Conservation (phyloP, 345 rosid species). For the Odontarrhena argentea region DNA sequence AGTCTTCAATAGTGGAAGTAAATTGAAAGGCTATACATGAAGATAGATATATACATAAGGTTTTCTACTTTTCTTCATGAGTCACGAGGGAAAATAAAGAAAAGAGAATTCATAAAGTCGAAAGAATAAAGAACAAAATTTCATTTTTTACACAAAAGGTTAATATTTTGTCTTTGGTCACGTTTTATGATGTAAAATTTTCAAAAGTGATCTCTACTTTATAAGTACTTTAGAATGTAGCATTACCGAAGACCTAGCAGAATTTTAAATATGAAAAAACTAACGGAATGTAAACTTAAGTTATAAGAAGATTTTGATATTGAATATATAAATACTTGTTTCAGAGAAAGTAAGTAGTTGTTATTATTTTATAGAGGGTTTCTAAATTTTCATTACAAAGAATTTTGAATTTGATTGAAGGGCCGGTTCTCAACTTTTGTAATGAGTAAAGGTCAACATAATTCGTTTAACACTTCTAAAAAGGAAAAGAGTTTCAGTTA, state of each 20-base stretch:
- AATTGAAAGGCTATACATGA: slow-evolving; percentile 19
- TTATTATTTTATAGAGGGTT: background rate
- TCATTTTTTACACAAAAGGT: slow-evolving; percentile 21
- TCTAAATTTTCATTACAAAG: slow-evolving; percentile 11
- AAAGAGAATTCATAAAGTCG: slow-evolving; percentile 20
- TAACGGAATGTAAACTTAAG: no score
- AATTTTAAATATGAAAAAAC: background rate
- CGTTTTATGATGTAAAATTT: slow-evolving; percentile 25
- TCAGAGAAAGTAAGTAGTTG: no score
- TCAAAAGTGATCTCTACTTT: no score
- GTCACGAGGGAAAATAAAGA: slow-evolving; percentile 7
- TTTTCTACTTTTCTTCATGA: slow-evolving; percentile 6
- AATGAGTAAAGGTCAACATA: slow-evolving; percentile 15
- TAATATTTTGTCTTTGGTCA: slow-evolving; percentile 1
- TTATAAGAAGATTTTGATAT: no score
- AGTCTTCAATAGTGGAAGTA: background rate
- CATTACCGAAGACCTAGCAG: slow-evolving; percentile 11
- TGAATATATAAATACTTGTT: no score
- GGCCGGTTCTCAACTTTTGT: slow-evolving; percentile 1
- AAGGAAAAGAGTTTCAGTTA: slow-evolving; percentile 13
- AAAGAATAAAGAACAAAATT: slow-evolving; percentile 1
- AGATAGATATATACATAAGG: background rate
- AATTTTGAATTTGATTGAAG: slow-evolving; percentile 12
- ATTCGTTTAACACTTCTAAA: slow-evolving; percentile 3
- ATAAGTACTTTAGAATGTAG: background rate